phyloP scores from a whole-genome alignment of 2,329 filamentous ascomycete genomes.

The Fusarium papillatum region DNA sequence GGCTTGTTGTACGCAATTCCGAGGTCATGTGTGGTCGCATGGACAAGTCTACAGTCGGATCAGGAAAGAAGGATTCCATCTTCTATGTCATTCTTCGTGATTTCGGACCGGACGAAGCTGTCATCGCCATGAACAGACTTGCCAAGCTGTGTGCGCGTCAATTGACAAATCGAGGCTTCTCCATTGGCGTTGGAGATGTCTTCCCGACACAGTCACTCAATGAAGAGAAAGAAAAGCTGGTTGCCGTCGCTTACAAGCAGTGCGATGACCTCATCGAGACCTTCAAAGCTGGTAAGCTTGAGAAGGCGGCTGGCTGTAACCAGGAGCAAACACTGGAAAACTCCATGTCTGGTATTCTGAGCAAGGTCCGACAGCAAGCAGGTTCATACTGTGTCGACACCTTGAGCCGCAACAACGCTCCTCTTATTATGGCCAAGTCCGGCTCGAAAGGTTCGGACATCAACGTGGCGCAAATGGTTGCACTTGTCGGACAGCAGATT shows the following conservation, averaged over 20 bases:
- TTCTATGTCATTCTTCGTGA: conserved; percentile 98
- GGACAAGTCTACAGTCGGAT: conserved; percentile 98
- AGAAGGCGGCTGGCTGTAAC: conserved; percentile 90
- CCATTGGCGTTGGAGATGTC: conserved; percentile 95
- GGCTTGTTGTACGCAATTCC: conserved; percentile 94
- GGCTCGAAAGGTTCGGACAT: conserved; percentile 98
- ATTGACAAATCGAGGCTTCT: conserved; percentile 93
- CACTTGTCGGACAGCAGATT: conserved; percentile 97
- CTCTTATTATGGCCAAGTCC: conserved; percentile 96
- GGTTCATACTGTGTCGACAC: conserved; percentile 93
- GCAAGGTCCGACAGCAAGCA: conserved; percentile 90
- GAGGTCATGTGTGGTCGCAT: conserved; percentile 98
- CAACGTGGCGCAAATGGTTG: conserved; percentile 99
- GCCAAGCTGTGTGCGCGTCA: conserved; percentile 91
- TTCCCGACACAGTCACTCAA: conserved; percentile 83
- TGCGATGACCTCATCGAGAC: conserved; percentile 87
- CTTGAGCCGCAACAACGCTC: conserved; percentile 91
- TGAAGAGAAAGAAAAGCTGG: conserved; percentile 80
- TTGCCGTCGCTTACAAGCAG: conserved; percentile 82
- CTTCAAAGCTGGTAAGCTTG: conserved; percentile 84
- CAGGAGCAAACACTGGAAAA: conserved; percentile 95
- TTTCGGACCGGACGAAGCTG: conserved; percentile 90
- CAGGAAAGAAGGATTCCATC: conserved; percentile 97
- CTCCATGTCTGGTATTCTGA: conserved; percentile 90
- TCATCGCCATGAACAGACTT: conserved; percentile 92